Evolutionary conservation across 2,329 filamentous ascomycete species (phyloP), one percentile per base, ranked within the genome.

Genomic region (Acarospora socialis): DNA sequence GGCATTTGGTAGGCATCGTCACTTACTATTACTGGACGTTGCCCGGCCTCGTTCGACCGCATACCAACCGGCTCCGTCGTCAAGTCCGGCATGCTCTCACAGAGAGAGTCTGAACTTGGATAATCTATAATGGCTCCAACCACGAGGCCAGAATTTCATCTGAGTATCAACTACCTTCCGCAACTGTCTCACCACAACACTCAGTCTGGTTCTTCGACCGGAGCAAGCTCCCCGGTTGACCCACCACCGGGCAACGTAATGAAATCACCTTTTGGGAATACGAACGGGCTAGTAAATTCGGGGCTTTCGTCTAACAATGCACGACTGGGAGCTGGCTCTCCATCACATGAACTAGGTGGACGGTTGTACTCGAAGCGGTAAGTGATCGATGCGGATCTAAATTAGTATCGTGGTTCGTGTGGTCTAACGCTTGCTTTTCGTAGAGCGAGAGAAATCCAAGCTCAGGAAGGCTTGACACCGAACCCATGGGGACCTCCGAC

Each of bases 381-480:
- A 51, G 75, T 62, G 43, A 36, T n/a, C n/a, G n/a, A n/a, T n/a
- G 42, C 44, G 37, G 36, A 40, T 34, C 25, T 23, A 8, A n/a
- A 14, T 26, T 28, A 20, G 13, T 29, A 16, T 21, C 18, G 15
- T 29, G 12, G 27, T n/a, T 27, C 13, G 9, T 14, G 7, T 28
- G 13, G 33, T 14, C 25, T 19, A 28, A 32, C 21, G 32, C 38
- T 45, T 37, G 15, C 35, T 28, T 33, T 38, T 17, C 30, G 35
- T 48, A 93, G 87, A 52, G 86, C 90, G 44, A 73, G 90, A 55
- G 90, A 98, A 58, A 94, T 95, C 40, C 87, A 95, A 62, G 86
- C 86, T 33, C 86, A 94, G 61, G 87, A 95, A 68, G 86, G 86
- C 31, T 68, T 93, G 65, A 52, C 77, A 66, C 50, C 68, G 71